These are phyloP conservation scores for Nicotiana paniculata DNA, from an alignment of 257 asterid species.

Conservation along the genomic window DNA sequence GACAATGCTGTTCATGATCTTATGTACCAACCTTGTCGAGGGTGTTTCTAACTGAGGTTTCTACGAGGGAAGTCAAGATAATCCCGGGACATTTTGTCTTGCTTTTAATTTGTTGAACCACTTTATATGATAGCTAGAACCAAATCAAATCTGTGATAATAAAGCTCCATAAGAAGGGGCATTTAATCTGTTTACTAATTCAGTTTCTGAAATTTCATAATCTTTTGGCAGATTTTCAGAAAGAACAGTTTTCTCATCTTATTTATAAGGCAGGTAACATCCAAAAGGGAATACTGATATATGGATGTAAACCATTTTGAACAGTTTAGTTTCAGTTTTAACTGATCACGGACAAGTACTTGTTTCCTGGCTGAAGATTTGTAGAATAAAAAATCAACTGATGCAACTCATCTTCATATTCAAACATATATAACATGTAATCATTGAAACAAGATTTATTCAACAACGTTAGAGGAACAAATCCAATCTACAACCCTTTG, in stretches of 20 bases:
- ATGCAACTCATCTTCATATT: neutral
- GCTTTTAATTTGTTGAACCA: neutral
- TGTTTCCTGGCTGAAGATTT: neutral
- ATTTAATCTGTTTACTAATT: no score
- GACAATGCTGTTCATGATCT: neutral
- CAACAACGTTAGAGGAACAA: neutral
- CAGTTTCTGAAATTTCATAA: no score
- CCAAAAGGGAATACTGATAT: neutral
- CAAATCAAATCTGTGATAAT: neutral
- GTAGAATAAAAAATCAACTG: neutral
- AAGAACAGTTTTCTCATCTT: no score
- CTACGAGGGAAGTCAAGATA: neutral
- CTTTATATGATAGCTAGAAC: neutral
- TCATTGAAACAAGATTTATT: neutral
- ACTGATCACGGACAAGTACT: neutral
- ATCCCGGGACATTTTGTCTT: neutral
- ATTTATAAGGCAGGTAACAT: neutral
- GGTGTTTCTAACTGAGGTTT: neutral
- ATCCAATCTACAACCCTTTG: neutral
- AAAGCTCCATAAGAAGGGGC: neutral
- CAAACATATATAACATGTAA: neutral
- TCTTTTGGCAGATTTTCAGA: no score
- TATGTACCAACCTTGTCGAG: neutral
- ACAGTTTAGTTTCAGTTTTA: neutral
- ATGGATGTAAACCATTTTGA: neutral